Evolutionary conservation across 257 asterid genomes (phyloP).

Genomic region (Solanum arcanum): DNA sequence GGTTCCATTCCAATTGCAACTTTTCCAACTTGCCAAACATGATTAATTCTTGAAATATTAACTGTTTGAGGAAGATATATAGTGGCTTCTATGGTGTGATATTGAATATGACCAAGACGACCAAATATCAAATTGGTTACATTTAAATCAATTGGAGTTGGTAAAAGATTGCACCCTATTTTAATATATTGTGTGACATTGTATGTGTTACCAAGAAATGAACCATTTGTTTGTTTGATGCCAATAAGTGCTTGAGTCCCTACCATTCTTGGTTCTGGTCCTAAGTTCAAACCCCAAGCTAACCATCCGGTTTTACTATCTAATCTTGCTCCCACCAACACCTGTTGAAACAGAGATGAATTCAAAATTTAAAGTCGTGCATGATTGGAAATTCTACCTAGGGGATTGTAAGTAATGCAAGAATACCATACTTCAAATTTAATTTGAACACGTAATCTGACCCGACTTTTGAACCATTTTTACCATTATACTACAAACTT

Average conservation of each 20-base stretch:
- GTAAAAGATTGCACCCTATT: conserved; percentile 28
- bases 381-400: neutral
- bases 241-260: conserved; percentile 60
- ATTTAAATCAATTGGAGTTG: conserved; percentile 11
- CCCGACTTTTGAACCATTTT: neutral
- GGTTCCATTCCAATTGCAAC: conserved; percentile 12
- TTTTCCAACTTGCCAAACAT: conserved; percentile 50
- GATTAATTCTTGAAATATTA: conserved; percentile 7
- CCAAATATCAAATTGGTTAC: conserved; percentile 2
- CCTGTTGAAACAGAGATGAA: conserved; percentile 2
- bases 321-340: conserved; percentile 31
- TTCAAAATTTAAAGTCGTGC: neutral
- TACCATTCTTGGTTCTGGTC: conserved; percentile 29
- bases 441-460: neutral
- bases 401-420: neutral
- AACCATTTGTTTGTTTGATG: conserved; percentile 13
- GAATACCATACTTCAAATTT: neutral
- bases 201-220: conserved; percentile 8
- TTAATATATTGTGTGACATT: conserved; percentile 23
- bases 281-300: conserved; percentile 71
- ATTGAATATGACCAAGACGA: neutral
- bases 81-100: conserved; percentile 24
- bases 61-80: conserved; percentile 20
- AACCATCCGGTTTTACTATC: conserved; percentile 32
- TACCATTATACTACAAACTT: neutral